Percentiles rank a stretch among this genome's conserved stretches.
These are phyloP conservation scores for Sindora glabra DNA, from an alignment of 306 rosid genomes.

Conservation along the genomic window DNA sequence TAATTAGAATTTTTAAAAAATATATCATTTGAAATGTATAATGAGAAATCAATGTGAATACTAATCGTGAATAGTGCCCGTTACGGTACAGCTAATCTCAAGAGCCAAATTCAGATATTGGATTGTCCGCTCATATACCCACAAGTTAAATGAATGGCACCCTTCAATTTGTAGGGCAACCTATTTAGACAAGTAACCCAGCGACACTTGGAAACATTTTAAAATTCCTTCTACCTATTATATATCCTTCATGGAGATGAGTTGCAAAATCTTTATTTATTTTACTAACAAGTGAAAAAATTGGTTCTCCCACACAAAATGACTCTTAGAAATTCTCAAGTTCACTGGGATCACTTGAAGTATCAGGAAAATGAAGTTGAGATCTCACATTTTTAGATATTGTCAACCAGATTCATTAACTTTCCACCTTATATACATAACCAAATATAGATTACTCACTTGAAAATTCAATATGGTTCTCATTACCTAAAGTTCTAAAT, in stretches of 20 bases:
- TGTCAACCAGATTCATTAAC: slow-evolving; percentile 79
- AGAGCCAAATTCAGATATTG: slow-evolving; percentile 73
- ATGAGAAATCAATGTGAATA: slow-evolving; percentile 77
- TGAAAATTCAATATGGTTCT: slow-evolving; percentile 37
- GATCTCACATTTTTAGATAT: slow-evolving; percentile 60
- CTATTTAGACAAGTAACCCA: slow-evolving; percentile 76
- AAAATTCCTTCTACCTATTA: slow-evolving; percentile 66
- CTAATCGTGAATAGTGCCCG: slow-evolving; percentile 55
- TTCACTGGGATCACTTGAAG: slow-evolving; percentile 67
- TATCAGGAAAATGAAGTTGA: slow-evolving; percentile 70
- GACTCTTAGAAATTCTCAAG: slow-evolving; percentile 55
- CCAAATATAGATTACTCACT: slow-evolving; percentile 60
- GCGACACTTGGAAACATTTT: slow-evolving; percentile 72
- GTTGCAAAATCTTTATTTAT: slow-evolving; percentile 29
- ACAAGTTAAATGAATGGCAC: slow-evolving; percentile 71
- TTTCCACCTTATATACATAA: slow-evolving; percentile 67
- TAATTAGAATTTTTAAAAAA: slow-evolving; percentile 27
- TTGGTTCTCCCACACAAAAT: slow-evolving; percentile 52
- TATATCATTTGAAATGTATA: slow-evolving; percentile 33
- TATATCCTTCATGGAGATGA: slow-evolving; percentile 53
- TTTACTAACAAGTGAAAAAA: slow-evolving; percentile 25
- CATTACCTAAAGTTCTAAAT: too few species aligned
- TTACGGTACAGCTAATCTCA: slow-evolving; percentile 40
- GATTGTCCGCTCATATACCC: slow-evolving; percentile 59
- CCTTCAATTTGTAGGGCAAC: slow-evolving; percentile 64